Evolutionary conservation across 2,329 filamentous ascomycete species (phyloP), one percentile per base, ranked within the genome.

Genomic region (Rutstroemia sp.): DNA sequence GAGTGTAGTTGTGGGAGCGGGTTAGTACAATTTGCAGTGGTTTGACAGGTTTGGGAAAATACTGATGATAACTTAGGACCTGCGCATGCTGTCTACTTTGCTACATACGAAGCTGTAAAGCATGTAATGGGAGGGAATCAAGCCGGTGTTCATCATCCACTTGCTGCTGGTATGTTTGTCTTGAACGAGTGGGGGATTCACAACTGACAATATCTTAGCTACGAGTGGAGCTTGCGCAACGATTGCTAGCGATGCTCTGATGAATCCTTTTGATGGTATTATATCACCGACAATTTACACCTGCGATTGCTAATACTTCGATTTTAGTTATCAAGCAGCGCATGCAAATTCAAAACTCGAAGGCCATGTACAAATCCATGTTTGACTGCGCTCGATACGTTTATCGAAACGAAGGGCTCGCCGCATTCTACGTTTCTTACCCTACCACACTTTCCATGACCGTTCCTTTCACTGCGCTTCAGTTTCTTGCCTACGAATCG

Each of bases 381-480:
- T 71, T 80, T 56, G 87, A 96, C 70, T 99, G 94, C 77, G 92
- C 92, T 57, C 83, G 80, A 69, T 87, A 89, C 63, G 87, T 99
- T 59, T 96, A 96, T 75, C 83, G 80, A 67, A 86, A 83, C 52
- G 94, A 99, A 73, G 94, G 94, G 54, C 72, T 97, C 47, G 82
- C 84, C 51, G 92, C 94, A 55, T 99, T 99, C 75, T 99, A 99
- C 76, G 87, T 99, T 66, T 99, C 94, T 23, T 99, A 99, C 72
- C 94, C 94, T 16, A 99, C 94, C 19, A 99, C 94, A 2, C 78
- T 99, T 27, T 95, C 90, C 68, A 99, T 99, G 94, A 97, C 94
- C 14, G 91, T 99, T 2, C 94, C 94, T 3, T 99, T 97, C 72
- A 97, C 92, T 12, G 92, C 94, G 8, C 83, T 96, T 9, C 94